Conservation (phyloP, 75 land plant genomes). For the Pinus taeda region DNA sequence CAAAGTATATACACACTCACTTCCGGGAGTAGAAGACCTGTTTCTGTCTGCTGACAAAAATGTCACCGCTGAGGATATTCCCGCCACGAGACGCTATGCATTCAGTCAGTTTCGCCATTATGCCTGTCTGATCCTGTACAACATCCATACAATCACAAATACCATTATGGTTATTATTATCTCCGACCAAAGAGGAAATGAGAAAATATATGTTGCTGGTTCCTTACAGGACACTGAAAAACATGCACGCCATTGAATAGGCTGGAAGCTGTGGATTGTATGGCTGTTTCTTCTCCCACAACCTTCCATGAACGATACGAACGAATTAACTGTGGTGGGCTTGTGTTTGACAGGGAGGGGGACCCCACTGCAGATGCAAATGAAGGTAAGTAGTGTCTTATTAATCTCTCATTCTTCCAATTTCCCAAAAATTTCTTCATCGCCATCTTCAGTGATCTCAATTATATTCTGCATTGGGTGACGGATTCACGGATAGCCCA, state of each 20-base stretch:
- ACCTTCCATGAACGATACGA: background rate
- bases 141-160: background rate
- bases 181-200: background rate
- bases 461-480: no score
- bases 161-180: background rate
- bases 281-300: background rate
- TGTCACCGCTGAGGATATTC: constrained; percentile 76
- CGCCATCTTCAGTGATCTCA: no score
- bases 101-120: constrained; percentile 81
- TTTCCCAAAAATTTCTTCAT: no score
- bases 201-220: background rate
- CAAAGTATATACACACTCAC: constrained; percentile 20
- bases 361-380: no score
- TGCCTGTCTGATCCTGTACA: constrained; percentile 79
- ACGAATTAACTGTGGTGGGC: background rate
- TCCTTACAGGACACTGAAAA: constrained; percentile 69
- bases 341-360: no score
- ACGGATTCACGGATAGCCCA: no score
- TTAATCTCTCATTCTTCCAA: no score
- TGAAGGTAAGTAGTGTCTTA: no score
- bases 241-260: constrained; percentile 60
- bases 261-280: background rate
- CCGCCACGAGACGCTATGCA: constrained; percentile 87
- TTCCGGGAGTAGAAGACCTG: constrained; percentile 84
- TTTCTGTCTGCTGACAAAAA: constrained; percentile 74